Percentiles rank a stretch among this genome's conserved stretches.
These are phyloP conservation scores for Botryosphaeria dothidea DNA, from an alignment of 2,329 filamentous ascomycete genomes.

Conservation along the genomic window DNA sequence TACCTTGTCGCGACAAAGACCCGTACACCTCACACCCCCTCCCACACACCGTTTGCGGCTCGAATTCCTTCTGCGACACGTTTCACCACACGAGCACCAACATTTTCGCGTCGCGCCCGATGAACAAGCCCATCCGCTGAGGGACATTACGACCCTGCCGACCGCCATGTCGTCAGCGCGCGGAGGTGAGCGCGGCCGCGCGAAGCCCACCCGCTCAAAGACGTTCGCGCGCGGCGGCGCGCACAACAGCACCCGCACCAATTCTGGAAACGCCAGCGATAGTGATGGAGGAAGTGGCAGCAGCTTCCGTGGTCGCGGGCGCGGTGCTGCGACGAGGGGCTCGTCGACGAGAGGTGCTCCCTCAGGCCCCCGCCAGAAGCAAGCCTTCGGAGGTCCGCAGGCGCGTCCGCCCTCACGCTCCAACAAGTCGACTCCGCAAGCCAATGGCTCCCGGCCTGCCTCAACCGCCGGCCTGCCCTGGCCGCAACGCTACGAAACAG, in stretches of 20 bases:
- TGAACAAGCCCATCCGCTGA: slow-evolving; percentile 1
- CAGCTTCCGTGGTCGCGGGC: not conserved
- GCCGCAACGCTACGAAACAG: slow-evolving; percentile 18
- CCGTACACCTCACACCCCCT: not conserved
- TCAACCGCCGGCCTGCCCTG: slow-evolving; percentile 2
- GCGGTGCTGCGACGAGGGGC: not conserved
- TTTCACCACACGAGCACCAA: not conserved
- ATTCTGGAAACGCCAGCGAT: slow-evolving; percentile 6
- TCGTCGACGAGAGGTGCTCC: slow-evolving; percentile 7
- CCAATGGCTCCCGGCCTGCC: slow-evolving; percentile 5
- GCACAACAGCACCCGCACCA: not conserved
- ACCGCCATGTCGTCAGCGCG: slow-evolving; percentile 21
- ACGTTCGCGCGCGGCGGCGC: not conserved
- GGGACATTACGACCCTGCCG: slow-evolving; percentile 3
- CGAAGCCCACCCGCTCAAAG: not conserved
- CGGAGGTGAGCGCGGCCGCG: slow-evolving; percentile 18
- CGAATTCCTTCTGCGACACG: not conserved
- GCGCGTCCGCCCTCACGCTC: not conserved
- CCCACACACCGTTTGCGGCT: not conserved
- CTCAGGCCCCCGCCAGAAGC: slow-evolving; percentile 4
- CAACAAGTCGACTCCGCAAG: not conserved
- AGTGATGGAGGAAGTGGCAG: slow-evolving; percentile 1
- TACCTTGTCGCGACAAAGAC: slow-evolving; percentile 14
- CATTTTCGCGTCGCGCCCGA: not conserved
- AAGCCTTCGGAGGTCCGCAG: slow-evolving; percentile 8